Conservation (phyloP, 2,329 filamentous ascomycete genomes). For the Cryphonectria carpinicola region DNA sequence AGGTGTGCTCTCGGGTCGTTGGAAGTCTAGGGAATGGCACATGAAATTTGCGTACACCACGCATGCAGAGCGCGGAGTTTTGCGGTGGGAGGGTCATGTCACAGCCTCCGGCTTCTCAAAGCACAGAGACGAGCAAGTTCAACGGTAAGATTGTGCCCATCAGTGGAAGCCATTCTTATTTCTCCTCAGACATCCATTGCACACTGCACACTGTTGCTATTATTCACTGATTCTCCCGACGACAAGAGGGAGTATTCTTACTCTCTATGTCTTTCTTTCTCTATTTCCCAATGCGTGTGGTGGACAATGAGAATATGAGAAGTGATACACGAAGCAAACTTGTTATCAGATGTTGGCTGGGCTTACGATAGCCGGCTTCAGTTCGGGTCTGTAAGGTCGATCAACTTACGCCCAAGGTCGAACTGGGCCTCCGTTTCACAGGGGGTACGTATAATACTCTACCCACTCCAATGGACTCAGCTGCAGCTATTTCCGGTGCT, state of each 20-base stretch:
- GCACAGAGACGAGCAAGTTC: not conserved
- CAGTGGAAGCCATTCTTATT: not conserved
- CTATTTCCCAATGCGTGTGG: not conserved
- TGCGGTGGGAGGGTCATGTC: not conserved
- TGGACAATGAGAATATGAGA: not conserved
- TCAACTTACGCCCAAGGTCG: not conserved
- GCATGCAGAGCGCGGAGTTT: not conserved
- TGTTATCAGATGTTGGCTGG: not conserved
- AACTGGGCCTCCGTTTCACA: not conserved
- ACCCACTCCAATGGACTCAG: not conserved
- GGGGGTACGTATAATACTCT: not conserved
- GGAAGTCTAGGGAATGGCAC: not conserved
- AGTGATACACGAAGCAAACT: not conserved
- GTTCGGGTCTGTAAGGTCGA: not conserved
- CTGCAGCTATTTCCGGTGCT: conserved; percentile 4
- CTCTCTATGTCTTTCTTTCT: not conserved
- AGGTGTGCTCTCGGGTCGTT: not conserved
- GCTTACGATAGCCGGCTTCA: conserved; percentile 3
- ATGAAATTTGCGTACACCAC: not conserved
- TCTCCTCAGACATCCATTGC: not conserved
- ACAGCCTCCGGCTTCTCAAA: not conserved
- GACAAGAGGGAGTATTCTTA: not conserved
- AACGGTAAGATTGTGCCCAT: not conserved
- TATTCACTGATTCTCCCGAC: not conserved
- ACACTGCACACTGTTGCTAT: not conserved